phyloP scores from a whole-genome alignment of 805 yeast genomes.

The Candida boleticola region DNA sequence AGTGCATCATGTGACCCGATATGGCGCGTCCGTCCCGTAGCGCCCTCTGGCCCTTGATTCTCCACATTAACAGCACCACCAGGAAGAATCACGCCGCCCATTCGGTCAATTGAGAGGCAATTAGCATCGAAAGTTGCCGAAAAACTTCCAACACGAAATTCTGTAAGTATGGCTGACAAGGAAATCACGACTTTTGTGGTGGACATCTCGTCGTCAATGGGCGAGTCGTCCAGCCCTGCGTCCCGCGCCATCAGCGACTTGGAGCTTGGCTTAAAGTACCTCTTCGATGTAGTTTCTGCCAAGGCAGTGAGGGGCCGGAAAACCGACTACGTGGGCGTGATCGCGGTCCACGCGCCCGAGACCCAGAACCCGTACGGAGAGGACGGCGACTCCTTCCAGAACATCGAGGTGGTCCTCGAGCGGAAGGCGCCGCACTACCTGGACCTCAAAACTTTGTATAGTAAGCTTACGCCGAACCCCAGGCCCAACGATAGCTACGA shows the following conservation, averaged over 20 bases:
- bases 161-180: constrained; percentile 30
- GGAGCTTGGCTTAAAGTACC: constrained; percentile 38
- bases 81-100: too few species aligned
- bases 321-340: constrained; percentile 39
- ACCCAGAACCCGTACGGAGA: constrained; percentile 13
- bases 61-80: too few species aligned
- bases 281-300: constrained; percentile 35
- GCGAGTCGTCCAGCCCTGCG: constrained; percentile 19
- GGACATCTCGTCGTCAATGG: constrained; percentile 48
- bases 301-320: constrained; percentile 28
- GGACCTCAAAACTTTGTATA: constrained; percentile 13
- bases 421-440: constrained; percentile 19
- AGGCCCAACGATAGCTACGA: constrained; percentile 6
- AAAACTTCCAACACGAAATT: too few species aligned
- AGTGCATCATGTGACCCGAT: too few species aligned
- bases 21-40: too few species aligned
- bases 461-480: constrained; percentile 8
- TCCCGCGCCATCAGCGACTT: constrained; percentile 19
- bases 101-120: too few species aligned
- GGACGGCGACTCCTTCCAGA: constrained; percentile 13
- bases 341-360: constrained; percentile 23
- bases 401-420: constrained; percentile 18
- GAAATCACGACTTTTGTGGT: constrained; percentile 48
- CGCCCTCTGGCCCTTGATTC: too few species aligned
- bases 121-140: too few species aligned